phyloP scores from a whole-genome alignment of 2,329 filamentous ascomycete genomes.

The Microcyclospora pomicola region DNA sequence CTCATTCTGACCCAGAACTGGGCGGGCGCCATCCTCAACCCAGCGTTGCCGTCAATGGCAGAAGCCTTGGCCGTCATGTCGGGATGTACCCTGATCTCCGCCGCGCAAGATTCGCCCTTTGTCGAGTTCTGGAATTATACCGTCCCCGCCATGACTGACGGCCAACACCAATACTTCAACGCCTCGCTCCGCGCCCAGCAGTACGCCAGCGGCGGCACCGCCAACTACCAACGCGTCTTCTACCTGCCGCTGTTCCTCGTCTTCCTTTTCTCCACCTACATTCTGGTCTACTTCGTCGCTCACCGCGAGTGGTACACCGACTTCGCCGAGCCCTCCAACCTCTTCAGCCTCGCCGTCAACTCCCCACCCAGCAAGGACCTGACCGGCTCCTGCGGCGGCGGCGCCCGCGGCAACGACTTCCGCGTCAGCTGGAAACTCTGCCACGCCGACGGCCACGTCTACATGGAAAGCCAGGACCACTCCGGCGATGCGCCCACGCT shows the following conservation, averaged over 20 bases:
- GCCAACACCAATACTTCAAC: conserved; percentile 47
- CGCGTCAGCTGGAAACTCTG: conserved; percentile 28
- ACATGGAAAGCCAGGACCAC: conserved; percentile 31
- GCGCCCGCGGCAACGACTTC: conserved; percentile 38
- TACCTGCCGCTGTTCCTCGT: conserved; percentile 51
- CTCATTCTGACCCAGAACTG: conserved; percentile 22
- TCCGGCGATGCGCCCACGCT: too few relatives aligned
- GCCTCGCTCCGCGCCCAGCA: conserved; percentile 50
- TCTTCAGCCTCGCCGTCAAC: conserved; percentile 41
- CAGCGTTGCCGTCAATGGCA: conserved; percentile 49
- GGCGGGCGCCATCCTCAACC: conserved; percentile 28
- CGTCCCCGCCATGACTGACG: conserved; percentile 11
- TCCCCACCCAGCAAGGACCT: conserved; percentile 39
- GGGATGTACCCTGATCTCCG: conserved; percentile 50
- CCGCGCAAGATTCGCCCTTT: conserved; percentile 47
- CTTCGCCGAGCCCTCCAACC: conserved; percentile 63
- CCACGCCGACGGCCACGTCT: conserved; percentile 37
- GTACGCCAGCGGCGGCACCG: conserved; percentile 53
- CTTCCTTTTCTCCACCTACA: conserved; percentile 53
- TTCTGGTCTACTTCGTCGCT: conserved; percentile 48
- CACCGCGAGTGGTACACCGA: conserved; percentile 56
- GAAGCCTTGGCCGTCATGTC: conserved; percentile 61
- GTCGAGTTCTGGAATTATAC: conserved; percentile 34
- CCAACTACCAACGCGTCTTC: conserved; percentile 51
- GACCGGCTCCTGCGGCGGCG: conserved; percentile 43